These are phyloP conservation scores for Trifolium dubium DNA, from an alignment of 306 rosid genomes.

Conservation along the genomic window DNA sequence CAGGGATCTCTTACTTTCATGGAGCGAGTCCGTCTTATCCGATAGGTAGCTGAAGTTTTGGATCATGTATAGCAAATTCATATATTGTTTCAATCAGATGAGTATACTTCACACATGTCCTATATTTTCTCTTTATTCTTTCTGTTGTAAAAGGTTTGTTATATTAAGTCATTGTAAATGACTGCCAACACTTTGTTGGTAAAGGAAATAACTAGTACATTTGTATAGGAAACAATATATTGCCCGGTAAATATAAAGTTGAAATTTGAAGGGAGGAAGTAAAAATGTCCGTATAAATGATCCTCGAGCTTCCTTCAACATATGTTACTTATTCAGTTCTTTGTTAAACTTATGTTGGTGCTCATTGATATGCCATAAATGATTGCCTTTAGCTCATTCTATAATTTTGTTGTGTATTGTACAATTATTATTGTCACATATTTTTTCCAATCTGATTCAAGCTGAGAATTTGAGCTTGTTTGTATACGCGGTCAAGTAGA, in stretches of 20 bases:
- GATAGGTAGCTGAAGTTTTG: constrained; percentile 64
- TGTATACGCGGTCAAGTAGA: too few relatives aligned
- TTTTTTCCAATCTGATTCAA: background rate
- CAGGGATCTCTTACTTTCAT: constrained; percentile 86
- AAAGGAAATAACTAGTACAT: constrained; percentile 25
- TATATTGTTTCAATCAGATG: constrained; percentile 42
- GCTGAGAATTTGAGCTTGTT: constrained; percentile 9
- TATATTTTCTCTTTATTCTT: constrained; percentile 26
- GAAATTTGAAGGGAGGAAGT: constrained; percentile 32
- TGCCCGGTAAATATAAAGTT: constrained; percentile 29
- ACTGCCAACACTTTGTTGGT: constrained; percentile 37
- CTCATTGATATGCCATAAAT: background rate
- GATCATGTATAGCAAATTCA: constrained; percentile 43
- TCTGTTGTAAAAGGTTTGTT: constrained; percentile 26
- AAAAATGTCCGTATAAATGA: background rate
- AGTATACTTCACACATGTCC: constrained; percentile 44
- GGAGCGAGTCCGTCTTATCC: constrained; percentile 75
- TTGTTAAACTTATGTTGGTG: background rate
- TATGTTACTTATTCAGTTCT: background rate
- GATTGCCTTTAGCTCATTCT: background rate
- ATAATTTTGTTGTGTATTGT: background rate
- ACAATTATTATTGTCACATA: background rate
- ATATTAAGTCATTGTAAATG: constrained; percentile 37
- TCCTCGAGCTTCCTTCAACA: constrained; percentile 1
- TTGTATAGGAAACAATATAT: constrained; percentile 46